These are phyloP conservation scores for Monosiga brevicollis DNA, from an alignment of 78 protist species.

Conservation along the genomic window DNA sequence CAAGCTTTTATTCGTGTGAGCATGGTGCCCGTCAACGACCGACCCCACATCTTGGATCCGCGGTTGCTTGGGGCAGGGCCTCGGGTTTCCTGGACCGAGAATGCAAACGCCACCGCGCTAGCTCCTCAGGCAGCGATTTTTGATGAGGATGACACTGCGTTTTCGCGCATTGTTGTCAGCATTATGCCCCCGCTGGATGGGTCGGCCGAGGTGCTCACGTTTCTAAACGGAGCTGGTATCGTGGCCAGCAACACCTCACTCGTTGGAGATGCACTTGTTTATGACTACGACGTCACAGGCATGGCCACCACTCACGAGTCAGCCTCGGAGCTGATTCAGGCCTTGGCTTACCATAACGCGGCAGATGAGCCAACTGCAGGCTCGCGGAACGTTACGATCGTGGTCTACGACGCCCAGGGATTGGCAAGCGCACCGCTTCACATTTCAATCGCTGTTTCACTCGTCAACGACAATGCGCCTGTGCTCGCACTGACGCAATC, in stretches of 20 bases:
- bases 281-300: neutral
- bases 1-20: neutral
- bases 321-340: neutral
- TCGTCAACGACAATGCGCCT: conserved; percentile 7
- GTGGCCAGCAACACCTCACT: too few relatives aligned
- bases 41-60: neutral
- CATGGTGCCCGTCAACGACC: neutral
- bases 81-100: neutral
- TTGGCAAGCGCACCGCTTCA: too few relatives aligned
- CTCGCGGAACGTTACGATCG: neutral
- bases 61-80: neutral
- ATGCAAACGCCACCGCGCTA: neutral
- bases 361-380: neutral
- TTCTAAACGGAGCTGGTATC: too few relatives aligned
- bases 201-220: neutral
- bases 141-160: neutral
- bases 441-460: neutral
- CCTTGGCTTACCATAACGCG: neutral
- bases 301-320: neutral
- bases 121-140: neutral
- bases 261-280: too few relatives aligned
- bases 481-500: neutral
- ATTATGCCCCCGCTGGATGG: neutral
- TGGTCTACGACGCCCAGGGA: neutral
- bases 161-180: neutral